phyloP scores from a whole-genome alignment of 305 asterid species.

The Rubia peregrina region DNA sequence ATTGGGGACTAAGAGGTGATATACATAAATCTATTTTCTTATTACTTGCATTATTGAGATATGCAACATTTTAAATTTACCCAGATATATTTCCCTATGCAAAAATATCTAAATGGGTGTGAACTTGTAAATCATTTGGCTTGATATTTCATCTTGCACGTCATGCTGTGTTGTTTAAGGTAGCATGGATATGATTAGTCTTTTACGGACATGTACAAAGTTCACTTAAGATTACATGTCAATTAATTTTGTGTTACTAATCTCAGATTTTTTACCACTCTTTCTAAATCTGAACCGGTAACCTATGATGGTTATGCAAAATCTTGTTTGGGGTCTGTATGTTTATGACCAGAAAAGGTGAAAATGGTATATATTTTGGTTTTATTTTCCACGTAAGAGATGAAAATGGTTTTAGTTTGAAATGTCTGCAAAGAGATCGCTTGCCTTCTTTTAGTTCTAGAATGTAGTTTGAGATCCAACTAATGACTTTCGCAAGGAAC shows the following conservation, averaged over 20 bases:
- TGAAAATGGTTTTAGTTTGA: too few relatives aligned
- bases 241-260: not conserved
- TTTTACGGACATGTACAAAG: constrained; percentile 31
- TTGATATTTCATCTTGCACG: not conserved
- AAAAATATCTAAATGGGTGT: not conserved
- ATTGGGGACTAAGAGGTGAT: constrained; percentile 84
- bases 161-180: not conserved
- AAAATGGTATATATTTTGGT: too few relatives aligned
- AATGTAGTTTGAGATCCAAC: not conserved
- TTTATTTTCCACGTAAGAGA: too few relatives aligned
- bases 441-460: not conserved
- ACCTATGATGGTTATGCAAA: too few relatives aligned
- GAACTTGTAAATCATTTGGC: not conserved
- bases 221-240: constrained; percentile 21
- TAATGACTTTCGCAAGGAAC: not conserved
- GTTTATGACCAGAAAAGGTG: not conserved
- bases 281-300: too few relatives aligned
- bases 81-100: too few relatives aligned
- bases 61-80: not conserved
- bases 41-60: constrained; percentile 5
- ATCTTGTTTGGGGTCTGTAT: not conserved
- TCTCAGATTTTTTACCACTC: not conserved
- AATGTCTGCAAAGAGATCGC: not conserved
- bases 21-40: constrained; percentile 4
- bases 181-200: too few relatives aligned